phyloP scores from a whole-genome alignment of 2,329 filamentous ascomycete species.

The Teratosphaeria viscida region DNA sequence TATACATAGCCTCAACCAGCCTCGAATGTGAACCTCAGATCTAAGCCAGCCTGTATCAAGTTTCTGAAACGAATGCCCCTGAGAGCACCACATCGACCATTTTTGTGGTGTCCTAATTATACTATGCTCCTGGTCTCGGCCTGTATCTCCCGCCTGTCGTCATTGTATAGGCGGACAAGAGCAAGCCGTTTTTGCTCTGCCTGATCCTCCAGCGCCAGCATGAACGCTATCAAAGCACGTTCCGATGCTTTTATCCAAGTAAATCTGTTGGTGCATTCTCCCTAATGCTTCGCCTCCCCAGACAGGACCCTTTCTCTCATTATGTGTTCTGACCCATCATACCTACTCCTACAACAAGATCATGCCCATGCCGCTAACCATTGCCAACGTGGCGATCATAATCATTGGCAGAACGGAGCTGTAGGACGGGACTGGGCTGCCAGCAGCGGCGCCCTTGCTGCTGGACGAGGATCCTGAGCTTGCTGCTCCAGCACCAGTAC shows the following conservation, averaged over 20 bases:
- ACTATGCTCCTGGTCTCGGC: neutral
- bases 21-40: neutral
- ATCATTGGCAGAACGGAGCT: slow-evolving; percentile 16
- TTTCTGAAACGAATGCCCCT: neutral
- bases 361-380: slow-evolving; percentile 23
- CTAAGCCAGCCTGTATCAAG: neutral
- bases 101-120: neutral
- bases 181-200: neutral
- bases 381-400: slow-evolving; percentile 15
- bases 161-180: neutral
- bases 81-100: neutral
- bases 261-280: neutral
- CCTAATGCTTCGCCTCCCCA: neutral
- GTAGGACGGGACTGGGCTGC: slow-evolving; percentile 9
- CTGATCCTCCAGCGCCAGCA: neutral
- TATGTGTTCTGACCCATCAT: neutral
- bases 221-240: neutral
- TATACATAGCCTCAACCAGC: neutral
- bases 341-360: slow-evolving; percentile 18
- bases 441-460: slow-evolving; percentile 12
- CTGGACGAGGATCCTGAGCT: slow-evolving; percentile 14
- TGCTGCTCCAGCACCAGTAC: slow-evolving; percentile 18
- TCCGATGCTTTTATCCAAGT: neutral
- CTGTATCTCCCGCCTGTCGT: neutral
- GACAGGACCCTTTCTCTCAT: neutral